Base-by-base conservation (phyloP, 768 basidiomycete genomes). In the Trametes elegans region DNA sequence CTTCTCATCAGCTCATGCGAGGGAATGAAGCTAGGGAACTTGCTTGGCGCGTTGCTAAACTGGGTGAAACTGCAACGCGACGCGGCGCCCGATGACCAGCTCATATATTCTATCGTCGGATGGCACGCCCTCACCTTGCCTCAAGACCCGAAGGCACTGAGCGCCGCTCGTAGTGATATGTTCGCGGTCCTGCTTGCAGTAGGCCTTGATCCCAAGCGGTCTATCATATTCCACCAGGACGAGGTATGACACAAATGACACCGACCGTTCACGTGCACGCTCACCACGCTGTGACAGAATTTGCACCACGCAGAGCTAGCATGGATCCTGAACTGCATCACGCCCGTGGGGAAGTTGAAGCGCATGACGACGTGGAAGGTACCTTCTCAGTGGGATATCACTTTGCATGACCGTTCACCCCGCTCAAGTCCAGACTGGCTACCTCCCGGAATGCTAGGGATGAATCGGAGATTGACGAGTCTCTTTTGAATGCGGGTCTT, bases 311-410 rank as follows among this genome's bases (percentile, higher is more conserved):
- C 85, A 0, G 94, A 98, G 61, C 72, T 97, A 16, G 86, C 89
- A 3, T 98, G 95, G 96, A 83, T 95, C 43, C 68, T 98, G 53
- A 90, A 82, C 59, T 96, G 93, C 62, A 72, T 93, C 28, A 87
- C 91, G 0, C 86, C 93, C 0, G 76, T 95, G 19, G 92, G 93
- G 9, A 85, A 84, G 61, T 72, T 98, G 9, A 82, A 84, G 35
- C 72, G 94, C 38, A 97, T 98, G 96, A 98, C 94, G 4, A 93
- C 92, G 0, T 98, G 95, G 93, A 98, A 98, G 82, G 93, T 90
- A 55, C 26, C 74, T 57, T 9, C 29, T n/a, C n/a, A n/a, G 14
- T 31, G 11, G 28, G 18, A 6, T 9, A 31, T 13, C 7, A 27
- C n/a, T 3, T 16, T 45, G 2, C 24, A 42, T 18, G 14, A 5